A percentile compares a stretch with the other conserved stretches of the same genome.
Evolutionary conservation across 1,139 yeast species (phyloP).

Genomic region (Saccharomyces pastorianus): DNA sequence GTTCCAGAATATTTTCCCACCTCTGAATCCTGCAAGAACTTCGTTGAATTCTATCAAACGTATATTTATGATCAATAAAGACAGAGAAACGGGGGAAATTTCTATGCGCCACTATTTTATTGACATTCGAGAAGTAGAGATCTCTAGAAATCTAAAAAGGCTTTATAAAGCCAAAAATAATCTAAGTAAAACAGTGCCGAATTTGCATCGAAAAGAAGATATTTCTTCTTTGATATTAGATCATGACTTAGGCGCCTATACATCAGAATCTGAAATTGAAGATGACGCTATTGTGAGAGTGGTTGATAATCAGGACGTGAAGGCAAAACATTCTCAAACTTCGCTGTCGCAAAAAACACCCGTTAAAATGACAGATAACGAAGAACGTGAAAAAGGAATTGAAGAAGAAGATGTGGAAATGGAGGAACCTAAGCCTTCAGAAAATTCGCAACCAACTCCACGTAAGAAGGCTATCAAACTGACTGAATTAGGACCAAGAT

Average conservation of each 20-base stretch:
- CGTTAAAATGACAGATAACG: slow-evolving; percentile 6
- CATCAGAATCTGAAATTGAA: slow-evolving; percentile 93
- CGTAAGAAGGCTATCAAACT: slow-evolving; percentile 85
- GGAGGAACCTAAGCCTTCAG: slow-evolving; percentile 2
- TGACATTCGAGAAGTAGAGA: slow-evolving; percentile 79
- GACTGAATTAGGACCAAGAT: slow-evolving; percentile 88
- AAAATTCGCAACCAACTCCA: slow-evolving; percentile 8
- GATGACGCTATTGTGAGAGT: slow-evolving; percentile 82
- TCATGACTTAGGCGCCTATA: slow-evolving; percentile 64
- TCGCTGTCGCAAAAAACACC: background rate
- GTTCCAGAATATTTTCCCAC: slow-evolving; percentile 94
- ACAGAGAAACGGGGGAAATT: slow-evolving; percentile 58
- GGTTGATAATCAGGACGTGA: slow-evolving; percentile 36
- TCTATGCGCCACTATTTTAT: slow-evolving; percentile 88
- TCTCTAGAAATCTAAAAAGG: slow-evolving; percentile 70
- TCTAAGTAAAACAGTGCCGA: slow-evolving; percentile 64
- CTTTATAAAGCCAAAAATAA: slow-evolving; percentile 58
- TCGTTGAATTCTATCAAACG: slow-evolving; percentile 68
- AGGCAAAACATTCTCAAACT: slow-evolving; percentile 9
- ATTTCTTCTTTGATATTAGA: slow-evolving; percentile 79
- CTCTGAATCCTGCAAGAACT: slow-evolving; percentile 73
- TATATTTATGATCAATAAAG: slow-evolving; percentile 75
- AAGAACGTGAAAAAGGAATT: slow-evolving; percentile 19
- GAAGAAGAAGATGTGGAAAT: slow-evolving; percentile 16
- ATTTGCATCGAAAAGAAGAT: slow-evolving; percentile 58